A percentile compares a stretch with the other conserved stretches of the same genome.
Conservation (phyloP, 2,329 filamentous ascomycete species). For the Botrytis porri region DNA sequence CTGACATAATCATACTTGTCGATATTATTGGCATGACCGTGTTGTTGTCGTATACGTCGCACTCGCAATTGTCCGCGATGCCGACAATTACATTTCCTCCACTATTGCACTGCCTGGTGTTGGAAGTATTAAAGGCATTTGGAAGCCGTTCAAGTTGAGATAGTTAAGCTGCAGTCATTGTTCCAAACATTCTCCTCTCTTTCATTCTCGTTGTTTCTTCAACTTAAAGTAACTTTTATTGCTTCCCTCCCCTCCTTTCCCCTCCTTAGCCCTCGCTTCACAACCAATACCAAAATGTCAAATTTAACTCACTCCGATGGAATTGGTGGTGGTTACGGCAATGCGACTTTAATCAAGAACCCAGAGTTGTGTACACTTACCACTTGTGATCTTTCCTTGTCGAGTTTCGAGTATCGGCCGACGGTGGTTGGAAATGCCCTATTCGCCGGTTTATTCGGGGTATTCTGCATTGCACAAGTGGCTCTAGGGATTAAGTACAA, state of each 20-base stretch:
- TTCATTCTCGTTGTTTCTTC: neutral
- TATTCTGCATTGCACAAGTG: constrained; percentile 44
- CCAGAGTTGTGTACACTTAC: constrained; percentile 33
- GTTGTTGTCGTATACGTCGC: neutral
- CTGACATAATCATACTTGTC: neutral
- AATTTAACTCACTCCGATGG: constrained; percentile 26
- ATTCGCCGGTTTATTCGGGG: constrained; percentile 50
- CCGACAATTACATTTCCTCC: neutral
- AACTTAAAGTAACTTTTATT: neutral
- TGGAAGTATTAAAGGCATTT: neutral
- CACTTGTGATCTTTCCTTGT: constrained; percentile 49
- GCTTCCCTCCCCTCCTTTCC: neutral
- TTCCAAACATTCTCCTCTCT: neutral
- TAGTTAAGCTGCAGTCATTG: neutral
- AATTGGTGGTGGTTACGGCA: constrained; percentile 27
- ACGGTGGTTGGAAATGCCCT: constrained; percentile 55
- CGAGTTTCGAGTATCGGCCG: constrained; percentile 56
- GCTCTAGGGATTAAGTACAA: constrained; percentile 49
- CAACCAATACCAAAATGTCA: constrained; percentile 3
- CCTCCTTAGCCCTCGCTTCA: neutral
- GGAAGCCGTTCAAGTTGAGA: neutral
- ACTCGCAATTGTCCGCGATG: neutral
- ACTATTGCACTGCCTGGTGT: constrained; percentile 3
- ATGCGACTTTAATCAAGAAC: constrained; percentile 29
- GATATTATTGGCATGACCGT: neutral